Percentiles rank a stretch among this genome's conserved stretches.
phyloP scores from a whole-genome alignment of 2,329 filamentous ascomycete genomes.

The Hypoxylon sp. region DNA sequence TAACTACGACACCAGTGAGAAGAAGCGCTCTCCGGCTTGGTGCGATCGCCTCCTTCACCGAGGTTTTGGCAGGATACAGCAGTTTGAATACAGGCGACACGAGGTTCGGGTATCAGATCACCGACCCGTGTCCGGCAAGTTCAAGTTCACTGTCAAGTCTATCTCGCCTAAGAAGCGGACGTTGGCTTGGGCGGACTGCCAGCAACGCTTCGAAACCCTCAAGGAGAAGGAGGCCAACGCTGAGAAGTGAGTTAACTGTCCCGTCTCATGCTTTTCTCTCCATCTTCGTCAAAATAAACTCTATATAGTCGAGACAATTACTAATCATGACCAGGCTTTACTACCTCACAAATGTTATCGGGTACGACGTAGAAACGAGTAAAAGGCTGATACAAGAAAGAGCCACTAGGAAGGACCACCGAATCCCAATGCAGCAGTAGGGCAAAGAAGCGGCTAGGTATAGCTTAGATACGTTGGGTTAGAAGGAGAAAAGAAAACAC shows the following conservation, averaged over 20 bases:
- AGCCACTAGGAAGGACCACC: constrained; percentile 38
- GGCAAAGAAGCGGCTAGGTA: constrained; percentile 5
- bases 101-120: constrained; percentile 94
- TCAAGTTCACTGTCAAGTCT: constrained; percentile 86
- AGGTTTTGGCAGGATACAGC: constrained; percentile 83
- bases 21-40: constrained; percentile 94
- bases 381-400: constrained; percentile 61
- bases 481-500: constrained; percentile 6
- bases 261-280: not conserved
- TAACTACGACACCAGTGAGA: constrained; percentile 93
- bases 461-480: not conserved
- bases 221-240: constrained; percentile 76
- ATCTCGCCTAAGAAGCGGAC: constrained; percentile 77
- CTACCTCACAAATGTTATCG: constrained; percentile 66
- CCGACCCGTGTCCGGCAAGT: constrained; percentile 87
- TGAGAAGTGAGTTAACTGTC: constrained; percentile 77
- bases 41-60: constrained; percentile 94
- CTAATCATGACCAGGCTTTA: constrained; percentile 58
- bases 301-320: constrained; percentile 5
- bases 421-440: constrained; percentile 39
- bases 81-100: constrained; percentile 88
- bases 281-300: not conserved
- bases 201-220: constrained; percentile 79
- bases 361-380: constrained; percentile 67
- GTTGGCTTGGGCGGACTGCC: constrained; percentile 77